Conservation (phyloP, 257 asterid species). For the Solanum corneliomulleri region DNA sequence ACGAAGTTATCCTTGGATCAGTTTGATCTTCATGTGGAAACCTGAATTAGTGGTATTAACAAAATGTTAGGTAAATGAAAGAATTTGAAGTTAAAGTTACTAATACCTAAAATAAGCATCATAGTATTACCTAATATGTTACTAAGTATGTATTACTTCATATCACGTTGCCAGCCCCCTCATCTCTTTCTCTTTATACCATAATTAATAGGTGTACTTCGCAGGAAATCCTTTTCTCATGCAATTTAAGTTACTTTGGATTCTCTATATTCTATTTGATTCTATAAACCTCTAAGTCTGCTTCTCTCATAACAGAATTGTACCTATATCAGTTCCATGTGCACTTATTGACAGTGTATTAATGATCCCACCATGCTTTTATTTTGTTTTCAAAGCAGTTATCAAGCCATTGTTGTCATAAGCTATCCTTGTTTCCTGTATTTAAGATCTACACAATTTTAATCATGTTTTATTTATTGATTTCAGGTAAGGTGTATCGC, state of each 20-base stretch:
- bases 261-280: background rate
- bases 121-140: background rate
- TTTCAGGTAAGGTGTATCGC: constrained; percentile 55
- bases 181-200: background rate
- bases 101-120: background rate
- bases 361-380: background rate
- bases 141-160: background rate
- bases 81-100: background rate
- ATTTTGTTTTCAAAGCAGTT: background rate
- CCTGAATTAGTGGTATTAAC: background rate
- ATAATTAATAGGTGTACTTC: background rate
- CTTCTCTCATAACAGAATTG: background rate
- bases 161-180: background rate
- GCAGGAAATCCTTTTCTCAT: background rate
- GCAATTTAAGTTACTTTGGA: background rate
- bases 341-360: background rate
- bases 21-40: background rate
- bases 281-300: background rate
- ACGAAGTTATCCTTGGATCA: background rate
- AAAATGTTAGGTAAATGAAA: background rate
- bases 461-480: background rate
- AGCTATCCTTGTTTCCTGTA: background rate
- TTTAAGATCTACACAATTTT: background rate
- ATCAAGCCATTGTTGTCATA: background rate
- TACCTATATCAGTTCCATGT: background rate